Conservation (phyloP, 768 basidiomycete species). For the Lactarius deliciosus region DNA sequence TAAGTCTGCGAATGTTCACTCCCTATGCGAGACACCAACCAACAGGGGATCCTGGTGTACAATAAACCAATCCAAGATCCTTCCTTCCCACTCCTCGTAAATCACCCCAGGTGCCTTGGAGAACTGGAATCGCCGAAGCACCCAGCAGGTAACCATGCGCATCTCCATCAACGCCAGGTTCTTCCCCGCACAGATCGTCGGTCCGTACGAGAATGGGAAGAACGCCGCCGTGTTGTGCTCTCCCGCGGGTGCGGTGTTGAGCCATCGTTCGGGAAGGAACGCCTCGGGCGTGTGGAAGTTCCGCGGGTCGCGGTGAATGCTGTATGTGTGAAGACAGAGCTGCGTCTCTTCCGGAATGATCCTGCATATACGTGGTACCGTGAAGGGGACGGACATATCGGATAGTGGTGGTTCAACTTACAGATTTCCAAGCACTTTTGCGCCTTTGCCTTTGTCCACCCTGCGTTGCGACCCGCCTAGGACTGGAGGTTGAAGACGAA, state of each 20-base stretch:
- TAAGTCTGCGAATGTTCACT: not conserved
- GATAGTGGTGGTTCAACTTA: not conserved
- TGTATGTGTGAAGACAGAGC: not conserved
- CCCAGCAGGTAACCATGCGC: conserved; percentile 3
- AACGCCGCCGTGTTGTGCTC: conserved; percentile 22
- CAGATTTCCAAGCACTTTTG: not conserved
- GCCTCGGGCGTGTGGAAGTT: not conserved
- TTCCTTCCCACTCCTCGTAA: not conserved
- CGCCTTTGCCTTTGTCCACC: not conserved
- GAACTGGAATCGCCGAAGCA: not conserved
- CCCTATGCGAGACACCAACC: not conserved
- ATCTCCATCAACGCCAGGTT: conserved; percentile 29
- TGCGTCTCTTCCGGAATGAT: conserved; percentile 8
- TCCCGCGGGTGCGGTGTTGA: not conserved
- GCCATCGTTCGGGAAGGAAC: conserved; percentile 7
- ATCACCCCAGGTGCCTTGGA: not conserved
- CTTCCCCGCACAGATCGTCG: conserved; percentile 28
- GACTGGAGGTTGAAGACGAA: conserved; percentile 2
- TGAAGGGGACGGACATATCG: too few species aligned
- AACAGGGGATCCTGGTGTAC: not conserved
- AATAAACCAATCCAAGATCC: not conserved
- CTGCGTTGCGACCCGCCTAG: not conserved
- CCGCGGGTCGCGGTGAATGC: conserved; percentile 5
- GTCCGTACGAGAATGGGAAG: conserved; percentile 30
- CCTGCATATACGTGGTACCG: too few species aligned